Conservation (phyloP, 352 stramenopile species). For the Phytopythium mirpurense region DNA sequence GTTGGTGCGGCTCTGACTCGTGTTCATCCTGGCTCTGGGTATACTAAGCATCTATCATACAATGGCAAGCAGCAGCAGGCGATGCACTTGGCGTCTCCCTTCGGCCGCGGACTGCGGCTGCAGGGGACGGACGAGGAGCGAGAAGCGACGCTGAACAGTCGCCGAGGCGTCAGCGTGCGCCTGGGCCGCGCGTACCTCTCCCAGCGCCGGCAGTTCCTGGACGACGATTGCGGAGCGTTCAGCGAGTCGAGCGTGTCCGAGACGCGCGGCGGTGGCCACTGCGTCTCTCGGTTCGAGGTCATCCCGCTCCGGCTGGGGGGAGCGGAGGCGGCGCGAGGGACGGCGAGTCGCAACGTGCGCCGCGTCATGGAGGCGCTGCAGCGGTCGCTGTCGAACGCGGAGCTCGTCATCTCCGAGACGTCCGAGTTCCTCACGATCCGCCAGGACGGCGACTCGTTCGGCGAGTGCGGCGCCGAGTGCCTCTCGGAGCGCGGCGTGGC, state of each 20-base stretch:
- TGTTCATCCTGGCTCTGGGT: too few species aligned
- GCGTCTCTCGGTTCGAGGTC: conserved; percentile 46
- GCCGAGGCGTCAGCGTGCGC: neutral
- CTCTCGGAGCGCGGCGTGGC: neutral
- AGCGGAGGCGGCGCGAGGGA: neutral
- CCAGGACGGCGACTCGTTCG: conserved; percentile 5
- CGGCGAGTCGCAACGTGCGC: neutral
- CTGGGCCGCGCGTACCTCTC: neutral
- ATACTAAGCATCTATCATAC: too few species aligned
- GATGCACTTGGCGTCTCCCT: neutral
- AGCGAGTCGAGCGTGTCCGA: conserved; percentile 21
- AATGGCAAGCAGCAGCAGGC: neutral
- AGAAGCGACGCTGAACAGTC: neutral
- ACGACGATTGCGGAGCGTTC: conserved; percentile 1
- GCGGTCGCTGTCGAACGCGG: conserved; percentile 5
- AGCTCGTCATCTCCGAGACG: conserved; percentile 7
- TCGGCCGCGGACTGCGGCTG: neutral
- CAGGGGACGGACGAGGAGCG: neutral
- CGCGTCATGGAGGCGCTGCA: neutral
- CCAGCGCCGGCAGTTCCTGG: conserved; percentile 2
- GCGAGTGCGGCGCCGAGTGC: neutral
- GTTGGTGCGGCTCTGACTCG: too few species aligned
- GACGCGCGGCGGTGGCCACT: conserved; percentile 39
- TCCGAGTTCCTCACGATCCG: conserved; percentile 8
- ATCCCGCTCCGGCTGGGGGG: conserved; percentile 33